These are phyloP conservation scores for Tympanopsis confertula DNA, from an alignment of 2,329 filamentous ascomycete species.

Conservation along the genomic window DNA sequence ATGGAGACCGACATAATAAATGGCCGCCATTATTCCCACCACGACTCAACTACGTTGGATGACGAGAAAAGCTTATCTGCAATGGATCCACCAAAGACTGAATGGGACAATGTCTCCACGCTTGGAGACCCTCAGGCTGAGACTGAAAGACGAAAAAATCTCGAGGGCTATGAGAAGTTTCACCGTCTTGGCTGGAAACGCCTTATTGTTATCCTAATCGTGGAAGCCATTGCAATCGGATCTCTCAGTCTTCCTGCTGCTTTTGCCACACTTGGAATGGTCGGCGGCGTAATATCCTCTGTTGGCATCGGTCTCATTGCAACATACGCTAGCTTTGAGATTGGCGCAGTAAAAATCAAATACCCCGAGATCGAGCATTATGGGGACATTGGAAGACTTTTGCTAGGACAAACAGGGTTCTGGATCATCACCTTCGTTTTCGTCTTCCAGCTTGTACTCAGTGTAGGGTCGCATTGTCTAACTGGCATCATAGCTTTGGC, in stretches of 20 bases:
- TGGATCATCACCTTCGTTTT: constrained; percentile 38
- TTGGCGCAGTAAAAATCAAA: constrained; percentile 18
- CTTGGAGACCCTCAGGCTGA: no score
- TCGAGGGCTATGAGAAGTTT: constrained; percentile 8
- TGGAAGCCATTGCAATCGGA: constrained; percentile 34
- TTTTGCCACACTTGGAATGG: constrained; percentile 12
- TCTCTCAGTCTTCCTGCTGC: constrained; percentile 9
- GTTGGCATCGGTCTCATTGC: constrained; percentile 17
- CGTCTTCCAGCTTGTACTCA: constrained; percentile 44
- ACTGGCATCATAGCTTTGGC: constrained; percentile 50
- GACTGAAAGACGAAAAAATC: constrained; percentile 3
- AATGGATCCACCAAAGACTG: no score
- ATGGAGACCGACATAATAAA: no score
- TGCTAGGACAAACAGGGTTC: constrained; percentile 35
- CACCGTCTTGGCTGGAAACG: constrained; percentile 30
- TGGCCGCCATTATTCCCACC: no score
- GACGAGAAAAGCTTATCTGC: no score
- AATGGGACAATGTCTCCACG: no score
- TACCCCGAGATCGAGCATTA: constrained; percentile 12
- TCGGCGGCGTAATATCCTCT: constrained; percentile 10
- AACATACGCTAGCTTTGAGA: constrained; percentile 26
- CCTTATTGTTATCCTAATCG: constrained; percentile 33
- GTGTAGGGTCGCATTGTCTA: constrained; percentile 48
- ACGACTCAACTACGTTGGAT: no score
- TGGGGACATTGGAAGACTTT: constrained; percentile 42